Evolutionary conservation across 805 yeast species (phyloP), one percentile per base, ranked within the genome.

Genomic region (Isabelozyma pseudorhagii): DNA sequence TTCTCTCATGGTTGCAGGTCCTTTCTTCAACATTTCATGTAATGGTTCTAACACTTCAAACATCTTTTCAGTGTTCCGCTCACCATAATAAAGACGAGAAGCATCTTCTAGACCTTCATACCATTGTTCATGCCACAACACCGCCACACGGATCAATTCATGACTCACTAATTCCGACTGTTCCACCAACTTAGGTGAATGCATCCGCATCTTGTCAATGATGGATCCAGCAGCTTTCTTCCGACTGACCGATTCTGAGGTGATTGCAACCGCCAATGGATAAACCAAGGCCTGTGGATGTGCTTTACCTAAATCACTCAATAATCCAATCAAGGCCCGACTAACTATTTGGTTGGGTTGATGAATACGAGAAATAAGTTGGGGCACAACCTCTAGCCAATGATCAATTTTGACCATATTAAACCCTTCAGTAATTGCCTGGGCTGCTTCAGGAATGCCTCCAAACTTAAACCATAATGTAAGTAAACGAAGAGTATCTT

Each of bases 31-130:
- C 82, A 89, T 79, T 58, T 82, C 83, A 67, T 94, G 97, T 46
- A 94, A 70, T 2, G 97, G 97, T 54, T 89, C 96, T 46, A 94
- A 69, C 1, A 91, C 91, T 14, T 89, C 84, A 68, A 89, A 88
- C 98, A 94, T 94, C 66, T 89, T 91, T 48, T 91, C 97, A 10
- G 93, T 87, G 61, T 94, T 91, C 58, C 90, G 94, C 54, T 94
- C 99, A 36, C 96, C 97, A 67, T 91, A 93, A 72, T 86, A 94
- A 46, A 88, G 79, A 51, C 97, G 77, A 3, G 97, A 91, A 0
- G 99, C 99, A 71, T 94, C 97, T 64, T 94, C 99, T 31, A 94
- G 75, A 2, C 96, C 97, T 69, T 93, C 98, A 58, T 91, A 92
- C 99, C 99, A 94, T 63, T 87, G 86, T 61, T 94, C 99, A 61